Evolutionary conservation across 768 basidiomycete species (phyloP).

Genomic region (Cubamyces sp.): DNA sequence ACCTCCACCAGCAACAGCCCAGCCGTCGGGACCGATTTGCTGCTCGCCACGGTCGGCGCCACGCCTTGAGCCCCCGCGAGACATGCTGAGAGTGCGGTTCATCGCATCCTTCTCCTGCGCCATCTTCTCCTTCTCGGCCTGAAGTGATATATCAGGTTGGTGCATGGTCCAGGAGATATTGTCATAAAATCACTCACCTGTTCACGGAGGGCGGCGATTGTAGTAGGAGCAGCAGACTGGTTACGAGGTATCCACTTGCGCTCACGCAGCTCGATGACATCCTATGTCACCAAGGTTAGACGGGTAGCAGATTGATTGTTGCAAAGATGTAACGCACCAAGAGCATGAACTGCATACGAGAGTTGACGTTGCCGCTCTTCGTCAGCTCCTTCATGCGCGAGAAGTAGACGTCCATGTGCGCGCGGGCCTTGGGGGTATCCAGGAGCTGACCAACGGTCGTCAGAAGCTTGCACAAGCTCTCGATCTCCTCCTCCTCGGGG

Average conservation of each 20-base stretch:
- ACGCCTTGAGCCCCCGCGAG: conserved; percentile 87
- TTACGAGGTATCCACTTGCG: conserved; percentile 81
- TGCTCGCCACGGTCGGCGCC: conserved; percentile 71
- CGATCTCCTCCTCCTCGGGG: conserved; percentile 97
- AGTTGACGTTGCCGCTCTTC: conserved; percentile 72
- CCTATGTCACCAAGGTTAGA: conserved; percentile 49
- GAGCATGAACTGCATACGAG: conserved; percentile 95
- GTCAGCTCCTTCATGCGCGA: conserved; percentile 83
- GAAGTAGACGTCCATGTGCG: conserved; percentile 94
- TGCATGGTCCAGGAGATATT: conserved; percentile 4
- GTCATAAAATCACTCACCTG: conserved; percentile 53
- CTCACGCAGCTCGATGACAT: conserved; percentile 86
- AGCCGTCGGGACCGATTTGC: conserved; percentile 79
- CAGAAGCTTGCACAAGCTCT: conserved; percentile 91
- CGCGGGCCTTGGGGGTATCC: conserved; percentile 79
- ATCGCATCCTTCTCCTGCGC: conserved; percentile 75
- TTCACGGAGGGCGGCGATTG: conserved; percentile 88
- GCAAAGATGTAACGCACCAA: conserved; percentile 57
- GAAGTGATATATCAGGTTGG: conserved; percentile 11
- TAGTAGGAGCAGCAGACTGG: conserved; percentile 76
- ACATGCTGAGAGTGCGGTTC: conserved; percentile 74
- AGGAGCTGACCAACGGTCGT: conserved; percentile 85
- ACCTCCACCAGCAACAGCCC: conserved; percentile 62
- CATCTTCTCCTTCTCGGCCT: conserved; percentile 91
- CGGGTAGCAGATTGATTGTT: conserved; percentile 1